Base-by-base conservation (phyloP, 371 early-diverging fungal genomes). In the Mucor sp. region DNA sequence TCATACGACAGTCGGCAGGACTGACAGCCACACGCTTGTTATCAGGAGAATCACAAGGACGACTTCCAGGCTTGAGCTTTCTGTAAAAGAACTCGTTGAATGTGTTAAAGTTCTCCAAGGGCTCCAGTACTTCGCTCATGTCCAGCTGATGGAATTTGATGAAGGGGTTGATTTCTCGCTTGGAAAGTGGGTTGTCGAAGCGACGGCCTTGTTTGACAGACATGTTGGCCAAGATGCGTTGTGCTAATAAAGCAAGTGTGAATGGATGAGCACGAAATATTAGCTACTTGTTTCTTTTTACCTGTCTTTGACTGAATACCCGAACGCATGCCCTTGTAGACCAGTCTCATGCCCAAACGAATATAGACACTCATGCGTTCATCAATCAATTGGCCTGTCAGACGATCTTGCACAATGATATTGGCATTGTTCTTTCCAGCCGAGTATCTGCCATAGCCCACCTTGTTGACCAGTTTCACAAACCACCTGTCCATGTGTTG, bases 1-100 rank as follows among this genome's bases (percentile, higher is more conserved):
- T 90, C 78, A 90, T 84, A 33, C 96, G 85, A 65, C 90, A 90
- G 65, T 96, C 96, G 0, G 95, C 94, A 17, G 93, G 88, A 37
- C 91, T 91, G 6, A 94, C 91, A 2, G 84, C 85, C 0, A 94
- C 88, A 2, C 74, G 76, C 7, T 90, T 87, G 62, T 93, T 80
- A 11, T 86, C 87, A 4, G 86, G 84, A 0, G 79, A 78, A n/a
- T 86, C 89, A 48, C 91, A 75, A 0, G 74, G 74, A n/a, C 96
- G 84, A 3, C 90, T 82, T 9, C 72, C 79, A 1, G 93, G 90
- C 65, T 93, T 94, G 15, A 96, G 81, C 57, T 87, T 89, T 57
- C 96, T 86, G 77, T 93, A 94, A 69, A 95, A 95, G 80, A 96
- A 96, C 67, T 95, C 89, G 68, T 95, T 96, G 70, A 96, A 95